A percentile compares a stretch with the other conserved stretches of the same genome.
These are phyloP conservation scores for Populus davidiana DNA, from an alignment of 345 rosid genomes.

Conservation along the genomic window DNA sequence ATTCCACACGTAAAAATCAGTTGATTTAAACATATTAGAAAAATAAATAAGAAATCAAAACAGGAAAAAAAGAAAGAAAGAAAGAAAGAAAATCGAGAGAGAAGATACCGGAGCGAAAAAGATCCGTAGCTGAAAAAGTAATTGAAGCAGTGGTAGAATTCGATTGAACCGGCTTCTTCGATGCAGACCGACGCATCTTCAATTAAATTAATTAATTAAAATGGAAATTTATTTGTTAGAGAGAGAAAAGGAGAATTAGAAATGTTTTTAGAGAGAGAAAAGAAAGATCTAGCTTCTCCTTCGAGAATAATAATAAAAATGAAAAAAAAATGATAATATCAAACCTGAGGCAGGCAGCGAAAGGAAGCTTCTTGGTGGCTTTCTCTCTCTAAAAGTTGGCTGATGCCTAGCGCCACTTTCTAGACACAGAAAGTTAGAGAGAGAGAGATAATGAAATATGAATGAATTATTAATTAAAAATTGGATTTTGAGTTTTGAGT, in stretches of 20 bases:
- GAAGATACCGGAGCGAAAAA: slow-evolving; percentile 75
- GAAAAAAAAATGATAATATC: neutral
- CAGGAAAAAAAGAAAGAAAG: neutral
- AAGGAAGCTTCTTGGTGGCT: slow-evolving; percentile 1
- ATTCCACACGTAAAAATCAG: neutral
- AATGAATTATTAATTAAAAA: neutral
- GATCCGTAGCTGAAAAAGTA: slow-evolving; percentile 70
- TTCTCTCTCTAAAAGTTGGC: neutral
- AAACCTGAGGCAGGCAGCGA: neutral
- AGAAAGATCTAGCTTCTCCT: neutral
- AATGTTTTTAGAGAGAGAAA: neutral
- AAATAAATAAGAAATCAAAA: neutral
- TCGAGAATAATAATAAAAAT: neutral
- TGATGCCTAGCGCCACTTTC: neutral
- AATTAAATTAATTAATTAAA: slow-evolving; percentile 1
- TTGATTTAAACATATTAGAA: neutral
- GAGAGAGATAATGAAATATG: neutral
- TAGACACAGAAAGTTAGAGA: neutral
- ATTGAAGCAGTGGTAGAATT: slow-evolving; percentile 53
- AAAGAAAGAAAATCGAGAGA: neutral
- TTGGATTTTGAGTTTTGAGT: neutral
- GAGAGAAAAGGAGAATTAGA: neutral
- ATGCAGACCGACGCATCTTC: slow-evolving; percentile 87
- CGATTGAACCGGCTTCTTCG: slow-evolving; percentile 76
- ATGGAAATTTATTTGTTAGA: neutral